These are phyloP conservation scores for Persicaria tinctoria DNA, from an alignment of 148 eudicot genomes.

Conservation along the genomic window DNA sequence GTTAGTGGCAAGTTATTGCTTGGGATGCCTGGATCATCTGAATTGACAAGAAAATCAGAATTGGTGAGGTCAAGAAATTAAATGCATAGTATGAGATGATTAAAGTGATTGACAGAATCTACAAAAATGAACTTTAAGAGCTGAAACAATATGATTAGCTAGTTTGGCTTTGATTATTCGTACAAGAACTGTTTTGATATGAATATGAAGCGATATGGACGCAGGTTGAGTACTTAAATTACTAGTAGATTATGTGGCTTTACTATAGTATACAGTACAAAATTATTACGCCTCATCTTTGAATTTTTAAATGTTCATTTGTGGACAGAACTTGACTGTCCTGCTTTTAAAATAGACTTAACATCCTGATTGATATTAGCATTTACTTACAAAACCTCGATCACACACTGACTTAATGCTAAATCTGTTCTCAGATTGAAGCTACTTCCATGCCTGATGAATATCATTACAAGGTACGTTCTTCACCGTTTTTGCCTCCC, in stretches of 20 bases:
- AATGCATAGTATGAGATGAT: not conserved
- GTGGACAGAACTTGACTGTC: conserved; percentile 4
- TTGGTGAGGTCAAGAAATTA: not conserved
- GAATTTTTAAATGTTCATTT: not conserved
- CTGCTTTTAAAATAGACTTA: not conserved
- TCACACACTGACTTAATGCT: not conserved
- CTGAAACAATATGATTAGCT: not conserved
- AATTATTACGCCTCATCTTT: not conserved
- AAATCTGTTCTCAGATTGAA: conserved; percentile 42
- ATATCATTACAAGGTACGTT: conserved; percentile 58
- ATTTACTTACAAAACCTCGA: not conserved
- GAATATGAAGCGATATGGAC: not conserved
- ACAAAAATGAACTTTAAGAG: not conserved
- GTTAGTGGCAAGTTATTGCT: not conserved
- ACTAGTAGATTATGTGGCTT: not conserved
- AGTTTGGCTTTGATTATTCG: not conserved
- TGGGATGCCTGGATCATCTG: conserved; percentile 5
- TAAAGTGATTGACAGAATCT: not conserved
- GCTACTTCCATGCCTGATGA: conserved; percentile 76
- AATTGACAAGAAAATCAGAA: not conserved
- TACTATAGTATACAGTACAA: not conserved
- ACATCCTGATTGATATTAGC: not conserved
- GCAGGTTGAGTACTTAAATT: not conserved
- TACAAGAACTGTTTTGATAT: not conserved
- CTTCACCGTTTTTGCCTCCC: not conserved